Base-by-base conservation (phyloP, 2,329 filamentous ascomycete genomes). In the Diaporthe ilicicola region DNA sequence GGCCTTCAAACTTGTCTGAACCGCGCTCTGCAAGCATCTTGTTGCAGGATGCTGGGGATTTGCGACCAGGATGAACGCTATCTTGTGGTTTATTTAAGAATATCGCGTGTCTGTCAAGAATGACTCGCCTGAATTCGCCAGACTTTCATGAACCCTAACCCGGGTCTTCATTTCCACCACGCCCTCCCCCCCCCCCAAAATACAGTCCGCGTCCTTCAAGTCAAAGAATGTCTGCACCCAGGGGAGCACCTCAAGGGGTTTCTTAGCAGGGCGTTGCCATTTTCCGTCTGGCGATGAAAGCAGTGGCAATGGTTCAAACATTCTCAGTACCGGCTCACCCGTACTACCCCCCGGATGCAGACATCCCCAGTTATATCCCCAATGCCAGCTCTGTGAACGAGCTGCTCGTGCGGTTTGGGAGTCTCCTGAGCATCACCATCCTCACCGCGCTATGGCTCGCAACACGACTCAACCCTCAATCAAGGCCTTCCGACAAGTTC, bases 331-430 rank as follows among this genome's bases (percentile, higher is more conserved):
- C 44, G 13, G 34, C 15, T 19, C 86, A 89, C 73, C 87, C 88
- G 0, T 90, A 89, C 74, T 85, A 84, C 73, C 88, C 88, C 0
- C 76, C 77, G 3, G 78, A 79, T 53, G 81, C 83, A 19, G 70
- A 72, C 17, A 83, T 90, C 34, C 81, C 84, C 1, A 75, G 76
- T 53, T 90, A 86, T 74, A 76, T 75, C 22, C 78, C 85, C 53
- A 89, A 89, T 73, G 78, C 78, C 24, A 78, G 78, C 6, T 77
- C 83, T 1, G 64, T 87, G 6, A 51, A 73, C 7, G 78, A 79
- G 19, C 76, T 89, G 10, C 75, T 86, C 3, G 75, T 75, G 5
- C 73, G 78, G 13, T 80, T 87, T 59, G 83, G 75, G 12, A 77
- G 75, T 50, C 78, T 84, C 24, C 74, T 85, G 15, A 77, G 76